These are phyloP conservation scores for Hymenoscyphus occultus DNA, from an alignment of 2,329 filamentous ascomycete genomes.

Conservation along the genomic window DNA sequence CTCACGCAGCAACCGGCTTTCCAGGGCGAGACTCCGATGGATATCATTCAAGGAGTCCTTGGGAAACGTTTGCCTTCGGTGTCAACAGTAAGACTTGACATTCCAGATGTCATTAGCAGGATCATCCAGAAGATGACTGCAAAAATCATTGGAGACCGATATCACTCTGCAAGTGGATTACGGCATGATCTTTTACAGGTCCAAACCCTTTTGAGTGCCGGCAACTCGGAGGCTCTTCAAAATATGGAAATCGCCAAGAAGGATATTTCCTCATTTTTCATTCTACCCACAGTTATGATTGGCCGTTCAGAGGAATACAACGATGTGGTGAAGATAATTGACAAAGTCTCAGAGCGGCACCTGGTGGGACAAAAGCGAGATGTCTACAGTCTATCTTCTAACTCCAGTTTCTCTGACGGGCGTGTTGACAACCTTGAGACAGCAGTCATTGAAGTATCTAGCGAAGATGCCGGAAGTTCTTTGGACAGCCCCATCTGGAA, in stretches of 20 bases:
- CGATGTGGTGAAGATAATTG: conserved; percentile 69
- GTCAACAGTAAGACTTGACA: conserved; percentile 73
- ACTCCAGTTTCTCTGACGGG: conserved; percentile 49
- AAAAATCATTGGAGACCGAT: conserved; percentile 82
- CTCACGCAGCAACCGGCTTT: conserved; percentile 78
- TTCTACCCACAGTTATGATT: conserved; percentile 77
- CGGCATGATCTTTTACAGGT: conserved; percentile 76
- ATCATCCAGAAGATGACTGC: conserved; percentile 92
- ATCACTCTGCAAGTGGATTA: conserved; percentile 83
- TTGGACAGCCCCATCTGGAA: conserved; percentile 29
- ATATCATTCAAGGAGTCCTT: conserved; percentile 88
- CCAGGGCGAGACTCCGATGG: conserved; percentile 74
- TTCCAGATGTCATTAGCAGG: conserved; percentile 76
- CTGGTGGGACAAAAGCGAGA: conserved; percentile 43
- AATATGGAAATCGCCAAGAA: conserved; percentile 76
- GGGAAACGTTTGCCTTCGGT: conserved; percentile 74
- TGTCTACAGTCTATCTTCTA: conserved; percentile 50
- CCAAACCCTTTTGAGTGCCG: conserved; percentile 70
- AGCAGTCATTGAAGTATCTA: conserved; percentile 51
- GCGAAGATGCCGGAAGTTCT: conserved; percentile 56
- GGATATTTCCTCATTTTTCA: conserved; percentile 90
- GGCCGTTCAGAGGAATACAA: conserved; percentile 72
- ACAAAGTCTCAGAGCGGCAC: conserved; percentile 70
- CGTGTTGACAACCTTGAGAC: conserved; percentile 26
- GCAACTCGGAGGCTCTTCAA: conserved; percentile 67